phyloP scores from a whole-genome alignment of 2,329 filamentous ascomycete species.

The Colletotrichum coccodes region DNA sequence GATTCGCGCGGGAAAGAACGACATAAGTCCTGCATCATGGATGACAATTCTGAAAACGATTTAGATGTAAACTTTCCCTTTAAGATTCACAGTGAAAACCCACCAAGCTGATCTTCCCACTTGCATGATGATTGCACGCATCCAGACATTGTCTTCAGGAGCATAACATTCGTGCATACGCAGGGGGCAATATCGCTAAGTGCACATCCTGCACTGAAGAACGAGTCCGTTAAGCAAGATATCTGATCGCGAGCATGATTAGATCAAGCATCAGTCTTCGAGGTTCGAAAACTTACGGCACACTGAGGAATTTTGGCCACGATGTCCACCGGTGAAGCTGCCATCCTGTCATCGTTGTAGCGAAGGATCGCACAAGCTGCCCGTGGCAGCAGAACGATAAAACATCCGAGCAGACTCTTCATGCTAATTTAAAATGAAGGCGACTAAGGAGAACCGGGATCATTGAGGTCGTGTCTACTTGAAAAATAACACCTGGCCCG shows the following conservation, averaged over 20 bases:
- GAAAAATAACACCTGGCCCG: background rate
- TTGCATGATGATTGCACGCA: slow-evolving; percentile 20
- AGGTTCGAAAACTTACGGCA: background rate
- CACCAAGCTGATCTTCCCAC: slow-evolving; percentile 21
- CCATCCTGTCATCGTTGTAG: background rate
- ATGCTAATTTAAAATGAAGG: slow-evolving; percentile 5
- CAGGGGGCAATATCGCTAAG: slow-evolving; percentile 12
- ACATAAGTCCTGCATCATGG: slow-evolving; percentile 2
- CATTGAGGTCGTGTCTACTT: background rate
- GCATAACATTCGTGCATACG: slow-evolving; percentile 18
- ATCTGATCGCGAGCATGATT: background rate
- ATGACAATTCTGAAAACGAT: background rate
- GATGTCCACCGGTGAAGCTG: background rate
- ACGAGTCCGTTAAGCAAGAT: background rate
- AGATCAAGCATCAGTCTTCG: rapidly evolving
- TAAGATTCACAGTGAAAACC: background rate
- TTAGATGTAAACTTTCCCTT: background rate
- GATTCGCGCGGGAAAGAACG: slow-evolving; percentile 4
- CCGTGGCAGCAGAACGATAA: slow-evolving; percentile 11
- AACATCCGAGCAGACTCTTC: slow-evolving; percentile 2
- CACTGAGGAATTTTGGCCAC: slow-evolving; percentile 6
- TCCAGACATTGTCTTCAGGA: slow-evolving; percentile 10
- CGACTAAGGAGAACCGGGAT: background rate
- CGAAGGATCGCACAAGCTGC: background rate
- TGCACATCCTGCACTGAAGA: background rate